phyloP scores from a whole-genome alignment of 148 eudicot species.

The Fallopia convolvulus region DNA sequence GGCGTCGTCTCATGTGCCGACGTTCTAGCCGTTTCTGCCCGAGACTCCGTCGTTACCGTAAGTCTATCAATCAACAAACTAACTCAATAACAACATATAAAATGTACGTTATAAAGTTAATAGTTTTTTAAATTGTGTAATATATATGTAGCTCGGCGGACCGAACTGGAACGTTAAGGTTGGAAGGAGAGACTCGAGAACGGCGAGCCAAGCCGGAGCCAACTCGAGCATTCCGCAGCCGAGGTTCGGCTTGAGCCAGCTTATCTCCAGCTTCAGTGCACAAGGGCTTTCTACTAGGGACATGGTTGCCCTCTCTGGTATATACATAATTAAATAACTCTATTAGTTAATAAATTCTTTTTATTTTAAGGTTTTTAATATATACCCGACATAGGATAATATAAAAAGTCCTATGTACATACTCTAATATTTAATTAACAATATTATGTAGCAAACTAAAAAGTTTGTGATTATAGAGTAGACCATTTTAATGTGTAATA shows the following conservation, averaged over 20 bases:
- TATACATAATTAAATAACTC: too few species aligned
- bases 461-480: background rate
- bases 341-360: too few species aligned
- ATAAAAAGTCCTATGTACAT: too few species aligned
- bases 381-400: too few species aligned
- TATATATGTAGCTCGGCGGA: conserved; percentile 47
- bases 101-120: background rate
- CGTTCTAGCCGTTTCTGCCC: conserved; percentile 58
- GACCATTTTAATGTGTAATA: background rate
- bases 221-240: conserved; percentile 54
- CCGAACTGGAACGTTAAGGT: conserved; percentile 50
- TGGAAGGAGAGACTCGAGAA: conserved; percentile 55
- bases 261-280: conserved; percentile 34
- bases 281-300: conserved; percentile 50
- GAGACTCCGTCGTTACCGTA: conserved; percentile 65
- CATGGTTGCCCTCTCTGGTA: conserved; percentile 36
- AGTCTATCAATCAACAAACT: conserved; percentile 9
- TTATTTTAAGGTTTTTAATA: too few species aligned
- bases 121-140: too few species aligned
- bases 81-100: background rate
- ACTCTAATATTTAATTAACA: too few species aligned
- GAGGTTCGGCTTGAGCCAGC: conserved; percentile 26
- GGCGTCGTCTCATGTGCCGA: conserved; percentile 87
- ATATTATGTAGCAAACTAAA: too few species aligned
- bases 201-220: conserved; percentile 47